Evolutionary conservation across 371 early-diverging fungal genomes (phyloP).

Genomic region (Mortierella sp.): DNA sequence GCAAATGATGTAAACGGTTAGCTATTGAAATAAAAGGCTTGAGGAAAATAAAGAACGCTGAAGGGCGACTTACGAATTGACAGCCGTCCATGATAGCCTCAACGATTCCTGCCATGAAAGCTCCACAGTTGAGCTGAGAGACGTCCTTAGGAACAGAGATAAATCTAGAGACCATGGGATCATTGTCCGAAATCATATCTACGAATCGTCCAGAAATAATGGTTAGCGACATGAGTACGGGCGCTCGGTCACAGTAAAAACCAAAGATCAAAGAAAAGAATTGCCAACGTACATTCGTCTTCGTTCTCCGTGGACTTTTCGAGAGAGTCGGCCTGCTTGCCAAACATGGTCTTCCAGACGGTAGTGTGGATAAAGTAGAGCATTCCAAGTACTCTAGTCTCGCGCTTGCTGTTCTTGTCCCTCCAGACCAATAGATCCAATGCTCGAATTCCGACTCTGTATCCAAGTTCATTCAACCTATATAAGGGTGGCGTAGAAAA

Average conservation of each 20-base stretch:
- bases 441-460: slow-evolving; percentile 91
- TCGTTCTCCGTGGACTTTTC: slow-evolving; percentile 95
- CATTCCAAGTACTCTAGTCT: slow-evolving; percentile 87
- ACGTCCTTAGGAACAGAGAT: slow-evolving; percentile 96
- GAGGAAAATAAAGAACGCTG: background rate
- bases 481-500: background rate
- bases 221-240: background rate
- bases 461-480: slow-evolving; percentile 92
- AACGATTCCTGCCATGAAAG: slow-evolving; percentile 95
- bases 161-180: slow-evolving; percentile 88
- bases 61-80: slow-evolving; percentile 82
- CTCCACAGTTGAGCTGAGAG: slow-evolving; percentile 90
- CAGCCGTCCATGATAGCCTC: slow-evolving; percentile 94
- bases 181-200: slow-evolving; percentile 98
- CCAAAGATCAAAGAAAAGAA: background rate
- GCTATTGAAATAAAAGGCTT: background rate
- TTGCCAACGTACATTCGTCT: slow-evolving; percentile 85
- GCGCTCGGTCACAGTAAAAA: background rate
- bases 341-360: slow-evolving; percentile 95
- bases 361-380: slow-evolving; percentile 93
- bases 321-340: slow-evolving; percentile 94
- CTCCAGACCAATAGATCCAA: slow-evolving; percentile 91
- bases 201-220: slow-evolving; percentile 5
- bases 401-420: slow-evolving; percentile 89
- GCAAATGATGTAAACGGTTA: background rate